phyloP scores from a whole-genome alignment of 228 moss, liverwort and hornwort species.

The Sphagnum fallax region DNA sequence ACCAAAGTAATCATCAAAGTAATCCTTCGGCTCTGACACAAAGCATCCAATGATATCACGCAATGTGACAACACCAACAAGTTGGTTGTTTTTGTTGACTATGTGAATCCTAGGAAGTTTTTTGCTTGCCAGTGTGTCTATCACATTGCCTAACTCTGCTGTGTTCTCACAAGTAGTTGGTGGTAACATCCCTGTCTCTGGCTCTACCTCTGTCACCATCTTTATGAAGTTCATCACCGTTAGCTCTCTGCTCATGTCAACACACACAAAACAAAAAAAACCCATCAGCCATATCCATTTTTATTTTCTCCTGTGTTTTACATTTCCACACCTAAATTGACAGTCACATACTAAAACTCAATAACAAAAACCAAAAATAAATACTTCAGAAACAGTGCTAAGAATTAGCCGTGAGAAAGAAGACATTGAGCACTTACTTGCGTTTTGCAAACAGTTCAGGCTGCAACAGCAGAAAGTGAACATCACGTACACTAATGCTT shows the following conservation, averaged over 20 bases:
- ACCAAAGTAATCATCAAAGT: slow-evolving; percentile 69
- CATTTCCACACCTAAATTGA: too few species aligned
- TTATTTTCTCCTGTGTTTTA: too few species aligned
- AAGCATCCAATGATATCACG: slow-evolving; percentile 88
- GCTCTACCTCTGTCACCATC: slow-evolving; percentile 31
- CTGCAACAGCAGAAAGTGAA: slow-evolving; percentile 66
- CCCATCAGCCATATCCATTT: too few species aligned
- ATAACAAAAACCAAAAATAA: too few species aligned
- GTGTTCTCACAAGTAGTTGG: slow-evolving; percentile 50
- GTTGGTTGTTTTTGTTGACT: slow-evolving; percentile 26
- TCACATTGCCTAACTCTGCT: slow-evolving; percentile 48
- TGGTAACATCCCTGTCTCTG: slow-evolving; percentile 38
- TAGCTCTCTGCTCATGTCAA: slow-evolving; percentile 36
- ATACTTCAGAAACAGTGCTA: too few species aligned
- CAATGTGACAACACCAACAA: slow-evolving; percentile 64
- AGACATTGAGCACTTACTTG: slow-evolving; percentile 28
- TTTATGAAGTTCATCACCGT: slow-evolving; percentile 79
- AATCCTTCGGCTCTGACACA: slow-evolving; percentile 58
- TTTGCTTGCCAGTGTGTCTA: slow-evolving; percentile 32
- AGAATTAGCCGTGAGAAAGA: too few species aligned
- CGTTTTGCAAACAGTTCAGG: slow-evolving; percentile 72
- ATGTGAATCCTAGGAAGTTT: slow-evolving; percentile 63
- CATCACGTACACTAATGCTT: slow-evolving; percentile 71
- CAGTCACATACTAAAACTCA: too few species aligned
- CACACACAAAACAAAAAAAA: too few species aligned